These are phyloP conservation scores for Neospora caninum DNA, from an alignment of 169 alveolate species.

Conservation along the genomic window DNA sequence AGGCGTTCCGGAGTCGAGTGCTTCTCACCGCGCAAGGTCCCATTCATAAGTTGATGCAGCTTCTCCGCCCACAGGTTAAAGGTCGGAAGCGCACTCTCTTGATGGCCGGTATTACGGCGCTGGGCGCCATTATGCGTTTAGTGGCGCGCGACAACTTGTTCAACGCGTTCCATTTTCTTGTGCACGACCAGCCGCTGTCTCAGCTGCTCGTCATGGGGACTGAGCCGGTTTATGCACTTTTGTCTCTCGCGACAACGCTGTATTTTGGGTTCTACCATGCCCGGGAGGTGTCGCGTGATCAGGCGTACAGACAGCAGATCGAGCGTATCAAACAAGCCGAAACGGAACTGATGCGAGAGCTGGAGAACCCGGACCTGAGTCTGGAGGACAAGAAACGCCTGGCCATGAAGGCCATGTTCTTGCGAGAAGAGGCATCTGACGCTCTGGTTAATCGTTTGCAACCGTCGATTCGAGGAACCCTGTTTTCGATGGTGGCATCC, in stretches of 20 bases:
- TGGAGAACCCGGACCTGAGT: neutral
- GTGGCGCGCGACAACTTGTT: neutral
- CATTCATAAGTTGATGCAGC: neutral
- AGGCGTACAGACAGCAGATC: neutral
- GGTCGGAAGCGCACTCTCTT: neutral
- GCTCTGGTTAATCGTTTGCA: neutral
- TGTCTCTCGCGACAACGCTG: neutral
- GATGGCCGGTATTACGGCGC: neutral
- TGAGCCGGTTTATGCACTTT: neutral
- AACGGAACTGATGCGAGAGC: neutral
- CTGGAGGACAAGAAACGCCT: neutral
- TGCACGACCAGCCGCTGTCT: neutral
- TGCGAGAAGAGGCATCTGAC: neutral
- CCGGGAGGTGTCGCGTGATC: neutral
- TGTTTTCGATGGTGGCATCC: neutral
- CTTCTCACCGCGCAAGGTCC: too few species aligned
- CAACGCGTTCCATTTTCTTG: constrained; percentile 11
- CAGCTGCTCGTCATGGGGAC: neutral
- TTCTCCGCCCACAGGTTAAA: neutral
- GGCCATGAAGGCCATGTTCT: neutral
- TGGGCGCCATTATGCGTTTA: neutral
- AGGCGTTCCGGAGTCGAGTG: too few species aligned
- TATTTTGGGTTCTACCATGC: neutral
- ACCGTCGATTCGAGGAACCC: neutral
- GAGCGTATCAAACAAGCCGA: neutral